Evolutionary conservation across 1,284 basidiomycete species (phyloP), one percentile per base, ranked within the genome.

Genomic region (Cryptococcus deneoformans): DNA sequence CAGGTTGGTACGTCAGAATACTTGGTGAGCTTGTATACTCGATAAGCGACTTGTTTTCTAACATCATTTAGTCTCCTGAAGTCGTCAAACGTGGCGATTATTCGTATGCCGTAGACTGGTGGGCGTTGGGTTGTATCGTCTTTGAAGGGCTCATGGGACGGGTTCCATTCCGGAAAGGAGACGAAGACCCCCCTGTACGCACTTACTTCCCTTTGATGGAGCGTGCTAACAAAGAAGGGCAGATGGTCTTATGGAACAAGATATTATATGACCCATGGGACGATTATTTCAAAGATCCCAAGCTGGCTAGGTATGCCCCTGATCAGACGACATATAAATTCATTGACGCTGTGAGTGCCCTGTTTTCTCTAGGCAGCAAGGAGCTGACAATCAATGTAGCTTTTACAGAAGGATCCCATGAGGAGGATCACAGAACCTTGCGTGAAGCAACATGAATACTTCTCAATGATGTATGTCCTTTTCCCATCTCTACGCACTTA

Each of bases 111-210:
- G 92, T 95, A 20, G 94, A 98, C 74, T 95, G 92, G 90, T 98
- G 94, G 93, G 90, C 89, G 63, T 89, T 96, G 69, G 94, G 94
- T 16, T 97, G 93, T 60, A 96, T 98, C 88, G 80, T 97, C 57
- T 93, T 90, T 75, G 95, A 98, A 80, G 94, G 95, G 86, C 59
- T 78, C 52, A 69, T 74, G 11, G 77, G 77, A 5, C 58, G 69
- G 14, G 77, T 77, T 6, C 93, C 93, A 2, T 96, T 72, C 52
- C 52, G 60, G n/a, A 62, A 54, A 40, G n/a, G 45, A 1, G 65
- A 67, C 2, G 66, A 64, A 14, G 68, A 70, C 20, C 20, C 64
- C 35, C 60, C 58, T 3, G 68, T 69, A 46, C 52, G 66, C 58
- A 34, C 46, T 24, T n/a, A n/a, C 24, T 7, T 29, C 3, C 29